Conservation (phyloP, 495 filamentous ascomycete genomes). For the Rostrohypoxylon terebratum region DNA sequence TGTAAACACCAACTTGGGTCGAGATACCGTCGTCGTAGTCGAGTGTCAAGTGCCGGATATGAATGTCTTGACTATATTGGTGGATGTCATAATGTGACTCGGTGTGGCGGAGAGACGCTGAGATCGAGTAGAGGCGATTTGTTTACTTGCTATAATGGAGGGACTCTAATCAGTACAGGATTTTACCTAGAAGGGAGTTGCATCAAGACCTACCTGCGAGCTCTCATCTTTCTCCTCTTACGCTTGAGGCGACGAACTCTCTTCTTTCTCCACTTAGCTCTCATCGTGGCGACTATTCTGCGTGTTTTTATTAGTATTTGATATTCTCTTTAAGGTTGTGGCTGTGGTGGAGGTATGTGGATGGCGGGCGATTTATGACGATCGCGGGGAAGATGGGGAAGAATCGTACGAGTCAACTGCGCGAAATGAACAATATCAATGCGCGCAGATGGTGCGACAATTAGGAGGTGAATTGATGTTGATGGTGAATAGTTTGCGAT, state of each 20-base stretch:
- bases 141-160: slow-evolving; percentile 75
- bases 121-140: slow-evolving; percentile 66
- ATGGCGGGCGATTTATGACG: slow-evolving; percentile 8
- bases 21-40: slow-evolving; percentile 21
- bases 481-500: background rate
- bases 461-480: background rate
- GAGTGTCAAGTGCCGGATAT: slow-evolving; percentile 34
- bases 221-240: slow-evolving; percentile 99
- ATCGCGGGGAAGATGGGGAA: slow-evolving; percentile 32
- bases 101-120: slow-evolving; percentile 60
- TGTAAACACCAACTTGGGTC: slow-evolving; percentile 15
- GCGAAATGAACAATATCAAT: slow-evolving; percentile 3
- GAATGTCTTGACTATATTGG: slow-evolving; percentile 19
- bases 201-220: slow-evolving; percentile 73
- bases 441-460: slow-evolving; percentile 17
- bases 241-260: slow-evolving; percentile 95
- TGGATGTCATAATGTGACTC: slow-evolving; percentile 50
- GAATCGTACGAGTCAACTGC: slow-evolving; percentile 13
- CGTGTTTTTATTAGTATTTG: slow-evolving; percentile 35
- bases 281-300: slow-evolving; percentile 76
- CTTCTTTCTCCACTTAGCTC: slow-evolving; percentile 99
- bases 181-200: background rate
- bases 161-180: slow-evolving; percentile 40
- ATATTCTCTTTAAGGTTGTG: background rate
- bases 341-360: slow-evolving; percentile 34